Evolutionary conservation across 2,329 filamentous ascomycete species (phyloP).

Genomic region (Cladophialophora psammophila): DNA sequence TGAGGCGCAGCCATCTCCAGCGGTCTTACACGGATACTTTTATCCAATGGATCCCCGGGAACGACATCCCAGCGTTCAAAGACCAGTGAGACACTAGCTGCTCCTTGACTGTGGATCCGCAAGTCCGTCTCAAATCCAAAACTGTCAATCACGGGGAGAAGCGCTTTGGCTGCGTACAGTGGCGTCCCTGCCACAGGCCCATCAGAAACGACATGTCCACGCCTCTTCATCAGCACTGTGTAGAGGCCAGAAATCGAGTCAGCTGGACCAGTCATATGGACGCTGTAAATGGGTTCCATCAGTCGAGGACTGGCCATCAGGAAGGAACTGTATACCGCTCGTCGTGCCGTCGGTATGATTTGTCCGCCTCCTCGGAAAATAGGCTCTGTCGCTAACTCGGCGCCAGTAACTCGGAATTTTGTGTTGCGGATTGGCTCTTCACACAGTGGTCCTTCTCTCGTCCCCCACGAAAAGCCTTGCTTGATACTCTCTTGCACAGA

Average conservation of each 20-base stretch:
- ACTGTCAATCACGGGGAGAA: constrained; percentile 94
- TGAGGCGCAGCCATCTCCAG: constrained; percentile 87
- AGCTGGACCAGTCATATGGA: constrained; percentile 90
- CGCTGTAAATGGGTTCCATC: constrained; percentile 95
- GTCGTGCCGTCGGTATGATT: constrained; percentile 92
- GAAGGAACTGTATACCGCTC: constrained; percentile 95
- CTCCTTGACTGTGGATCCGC: constrained; percentile 92
- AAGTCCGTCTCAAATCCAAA: constrained; percentile 99
- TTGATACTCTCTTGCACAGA: constrained; percentile 90
- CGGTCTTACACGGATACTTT: constrained; percentile 79
- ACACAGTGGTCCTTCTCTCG: constrained; percentile 91
- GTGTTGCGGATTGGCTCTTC: constrained; percentile 99
- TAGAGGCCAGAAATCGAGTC: constrained; percentile 89
- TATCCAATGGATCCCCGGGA: constrained; percentile 92
- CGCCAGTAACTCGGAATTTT: constrained; percentile 95
- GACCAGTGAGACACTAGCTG: constrained; percentile 86
- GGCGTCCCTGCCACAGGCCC: constrained; percentile 93
- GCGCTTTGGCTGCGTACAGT: constrained; percentile 86
- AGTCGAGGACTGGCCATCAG: constrained; percentile 94
- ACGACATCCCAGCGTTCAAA: constrained; percentile 98
- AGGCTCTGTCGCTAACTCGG: constrained; percentile 83
- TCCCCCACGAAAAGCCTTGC: constrained; percentile 96
- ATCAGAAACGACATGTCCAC: constrained; percentile 94
- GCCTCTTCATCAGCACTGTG: constrained; percentile 84
- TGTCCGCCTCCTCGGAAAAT: constrained; percentile 96